These are phyloP conservation scores for Apiospora sp. DNA, from an alignment of 2,329 filamentous ascomycete genomes.

Conservation along the genomic window DNA sequence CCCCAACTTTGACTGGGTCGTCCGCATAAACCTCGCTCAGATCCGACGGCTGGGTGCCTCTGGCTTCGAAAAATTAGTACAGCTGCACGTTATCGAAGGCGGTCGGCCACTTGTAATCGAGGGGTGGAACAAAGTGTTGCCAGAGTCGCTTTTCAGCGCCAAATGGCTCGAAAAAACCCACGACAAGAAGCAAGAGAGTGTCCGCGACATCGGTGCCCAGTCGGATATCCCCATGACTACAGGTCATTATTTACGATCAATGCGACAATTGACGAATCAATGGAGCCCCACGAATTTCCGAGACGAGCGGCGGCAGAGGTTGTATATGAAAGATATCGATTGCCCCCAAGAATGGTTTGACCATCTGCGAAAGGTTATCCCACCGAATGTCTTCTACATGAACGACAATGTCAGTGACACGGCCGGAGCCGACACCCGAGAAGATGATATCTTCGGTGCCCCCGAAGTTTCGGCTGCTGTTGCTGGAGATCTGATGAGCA, in stretches of 20 bases:
- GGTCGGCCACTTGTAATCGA: conserved; percentile 92
- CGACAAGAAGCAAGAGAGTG: conserved; percentile 84
- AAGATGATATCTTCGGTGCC: conserved; percentile 54
- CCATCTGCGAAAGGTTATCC: conserved; percentile 78
- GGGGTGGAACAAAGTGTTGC: conserved; percentile 80
- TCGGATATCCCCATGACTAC: conserved; percentile 84
- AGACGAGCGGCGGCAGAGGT: conserved; percentile 80
- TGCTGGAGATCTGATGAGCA: conserved; percentile 94
- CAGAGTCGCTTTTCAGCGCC: conserved; percentile 79
- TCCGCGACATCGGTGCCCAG: conserved; percentile 79
- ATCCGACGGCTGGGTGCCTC: conserved; percentile 79
- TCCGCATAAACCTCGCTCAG: conserved; percentile 79
- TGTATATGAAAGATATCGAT: conserved; percentile 98
- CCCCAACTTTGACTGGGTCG: conserved; percentile 86
- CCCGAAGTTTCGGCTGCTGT: conserved; percentile 68
- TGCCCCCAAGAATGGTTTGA: conserved; percentile 89
- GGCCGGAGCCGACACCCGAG: conserved; percentile 42
- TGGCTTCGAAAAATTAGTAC: conserved; percentile 85
- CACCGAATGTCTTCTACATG: conserved; percentile 85
- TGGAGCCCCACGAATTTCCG: conserved; percentile 79
- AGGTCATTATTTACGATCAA: conserved; percentile 88
- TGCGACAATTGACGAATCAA: conserved; percentile 84
- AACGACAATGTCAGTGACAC: conserved; percentile 73
- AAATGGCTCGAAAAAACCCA: conserved; percentile 83
- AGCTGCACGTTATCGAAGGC: conserved; percentile 81